Evolutionary conservation across 495 filamentous ascomycete species (phyloP), one percentile per base, ranked within the genome.

Genomic region (Xylaria curta): DNA sequence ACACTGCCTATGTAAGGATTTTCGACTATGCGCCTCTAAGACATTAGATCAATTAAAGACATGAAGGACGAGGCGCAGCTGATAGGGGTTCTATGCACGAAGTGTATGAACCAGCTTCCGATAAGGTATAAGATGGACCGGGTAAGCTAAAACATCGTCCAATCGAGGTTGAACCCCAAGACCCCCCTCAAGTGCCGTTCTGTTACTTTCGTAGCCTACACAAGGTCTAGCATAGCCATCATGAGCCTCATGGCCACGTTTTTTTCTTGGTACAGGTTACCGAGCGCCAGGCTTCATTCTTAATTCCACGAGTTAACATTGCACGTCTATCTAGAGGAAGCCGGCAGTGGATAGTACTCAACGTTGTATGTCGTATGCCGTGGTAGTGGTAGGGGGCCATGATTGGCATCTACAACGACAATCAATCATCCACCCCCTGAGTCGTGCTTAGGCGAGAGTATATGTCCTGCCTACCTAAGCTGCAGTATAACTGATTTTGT

Each of bases 381-480:
- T 59, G 28, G 28, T 19, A 40, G n/a, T n/a, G n/a, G n/a, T n/a
- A n/a, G 58, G 62, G 62, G 40, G n/a, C 13, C 24, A 24, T 4
- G 42, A 21, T 67, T 67, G 47, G 26, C 38, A 44, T 56, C 21
- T 40, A 40, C 51, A 2, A 13, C 9, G 38, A 44, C 17, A 53
- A 3, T 21, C n/a, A 67, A 17, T 54, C 28, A 69, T 40, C 17
- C 44, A 65, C 3, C 69, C 69, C 69, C 69, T 71, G 69, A 71
- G 47, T 71, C 60, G 26, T 71, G 69, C 69, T 71, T 71, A 71
- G 69, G 60, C 69, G 69, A 64, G 49, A 24, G 28, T 21, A 70
- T 61, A 2, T 54, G 51, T 69, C 44, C 38, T 69, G 54, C 42
- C 46, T 26, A 54, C 44, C 59, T 40, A 42, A 63, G 36, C 51